Conservation (phyloP, 441 rosid species). For the Populus trichocarpa region DNA sequence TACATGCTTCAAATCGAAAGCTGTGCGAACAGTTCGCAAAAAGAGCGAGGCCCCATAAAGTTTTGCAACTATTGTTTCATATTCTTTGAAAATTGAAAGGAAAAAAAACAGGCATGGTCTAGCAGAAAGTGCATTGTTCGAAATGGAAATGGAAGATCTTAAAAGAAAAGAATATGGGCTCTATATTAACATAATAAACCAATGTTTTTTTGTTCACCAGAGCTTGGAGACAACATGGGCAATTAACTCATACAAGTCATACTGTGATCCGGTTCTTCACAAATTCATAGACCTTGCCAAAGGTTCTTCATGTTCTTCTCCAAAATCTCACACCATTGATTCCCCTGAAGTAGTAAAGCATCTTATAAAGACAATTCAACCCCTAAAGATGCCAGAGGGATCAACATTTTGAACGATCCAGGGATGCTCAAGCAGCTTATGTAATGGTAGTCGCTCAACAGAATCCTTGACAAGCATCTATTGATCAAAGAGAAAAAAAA, state of each 20-base stretch:
- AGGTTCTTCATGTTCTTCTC: background rate
- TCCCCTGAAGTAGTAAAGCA: background rate
- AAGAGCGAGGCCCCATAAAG: too few relatives aligned
- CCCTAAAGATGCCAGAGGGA: constrained; percentile 72
- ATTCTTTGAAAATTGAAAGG: too few relatives aligned
- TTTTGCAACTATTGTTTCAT: too few relatives aligned
- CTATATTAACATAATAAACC: too few relatives aligned
- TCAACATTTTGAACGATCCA: constrained; percentile 96
- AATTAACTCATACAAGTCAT: too few relatives aligned
- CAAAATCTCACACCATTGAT: background rate
- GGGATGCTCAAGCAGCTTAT: constrained; percentile 86
- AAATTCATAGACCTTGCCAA: background rate
- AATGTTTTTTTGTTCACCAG: too few relatives aligned
- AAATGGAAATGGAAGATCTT: background rate
- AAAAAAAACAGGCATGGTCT: background rate
- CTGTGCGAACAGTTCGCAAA: too few relatives aligned
- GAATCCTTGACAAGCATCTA: constrained; percentile 97
- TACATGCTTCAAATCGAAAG: too few relatives aligned
- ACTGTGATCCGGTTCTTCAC: background rate
- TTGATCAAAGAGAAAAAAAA: background rate
- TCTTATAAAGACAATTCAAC: constrained; percentile 19
- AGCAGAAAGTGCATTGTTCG: background rate
- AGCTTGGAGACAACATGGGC: too few relatives aligned
- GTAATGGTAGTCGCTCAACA: constrained; percentile 64
- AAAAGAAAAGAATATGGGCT: too few relatives aligned